phyloP scores from a whole-genome alignment of 2,329 filamentous ascomycete genomes.

The Dendryphion nanum region DNA sequence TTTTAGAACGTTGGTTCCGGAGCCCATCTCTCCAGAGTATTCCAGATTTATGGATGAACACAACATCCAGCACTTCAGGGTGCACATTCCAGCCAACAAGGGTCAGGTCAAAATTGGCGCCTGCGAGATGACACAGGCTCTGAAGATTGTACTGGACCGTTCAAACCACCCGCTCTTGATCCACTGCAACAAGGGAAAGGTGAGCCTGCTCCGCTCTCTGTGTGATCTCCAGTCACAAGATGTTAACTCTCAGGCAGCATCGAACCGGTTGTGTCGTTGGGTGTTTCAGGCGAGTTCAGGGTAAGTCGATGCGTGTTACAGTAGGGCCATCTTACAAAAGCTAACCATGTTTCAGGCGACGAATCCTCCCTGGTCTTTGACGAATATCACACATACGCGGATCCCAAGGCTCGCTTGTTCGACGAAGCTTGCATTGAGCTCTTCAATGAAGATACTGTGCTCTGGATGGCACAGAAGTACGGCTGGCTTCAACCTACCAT shows the following conservation, averaged over 20 bases:
- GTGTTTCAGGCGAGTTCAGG: slow-evolving; percentile 70
- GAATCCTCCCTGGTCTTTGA: slow-evolving; percentile 59
- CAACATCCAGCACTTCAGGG: slow-evolving; percentile 69
- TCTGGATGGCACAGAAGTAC: slow-evolving; percentile 37
- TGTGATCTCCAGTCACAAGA: neutral
- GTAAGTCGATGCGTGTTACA: slow-evolving; percentile 5
- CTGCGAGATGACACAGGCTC: slow-evolving; percentile 64
- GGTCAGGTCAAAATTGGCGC: slow-evolving; percentile 51
- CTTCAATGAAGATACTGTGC: slow-evolving; percentile 44
- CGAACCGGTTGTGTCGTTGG: slow-evolving; percentile 88
- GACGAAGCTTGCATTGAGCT: slow-evolving; percentile 47
- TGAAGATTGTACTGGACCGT: slow-evolving; percentile 69
- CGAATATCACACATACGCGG: slow-evolving; percentile 69
- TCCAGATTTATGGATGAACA: slow-evolving; percentile 62
- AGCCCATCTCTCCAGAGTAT: slow-evolving; percentile 49
- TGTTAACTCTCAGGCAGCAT: slow-evolving; percentile 52
- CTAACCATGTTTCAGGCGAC: slow-evolving; percentile 50
- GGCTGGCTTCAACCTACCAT: slow-evolving; percentile 22
- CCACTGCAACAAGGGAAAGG: slow-evolving; percentile 91
- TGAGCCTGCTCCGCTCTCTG: no score
- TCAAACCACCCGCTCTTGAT: slow-evolving; percentile 78
- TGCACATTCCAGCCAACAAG: slow-evolving; percentile 86
- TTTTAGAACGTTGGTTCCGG: slow-evolving; percentile 51
- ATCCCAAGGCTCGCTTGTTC: slow-evolving; percentile 48
- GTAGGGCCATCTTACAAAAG: neutral